phyloP scores from a whole-genome alignment of 2,329 filamentous ascomycete genomes.

The Pseudopyricularia cyperi region DNA sequence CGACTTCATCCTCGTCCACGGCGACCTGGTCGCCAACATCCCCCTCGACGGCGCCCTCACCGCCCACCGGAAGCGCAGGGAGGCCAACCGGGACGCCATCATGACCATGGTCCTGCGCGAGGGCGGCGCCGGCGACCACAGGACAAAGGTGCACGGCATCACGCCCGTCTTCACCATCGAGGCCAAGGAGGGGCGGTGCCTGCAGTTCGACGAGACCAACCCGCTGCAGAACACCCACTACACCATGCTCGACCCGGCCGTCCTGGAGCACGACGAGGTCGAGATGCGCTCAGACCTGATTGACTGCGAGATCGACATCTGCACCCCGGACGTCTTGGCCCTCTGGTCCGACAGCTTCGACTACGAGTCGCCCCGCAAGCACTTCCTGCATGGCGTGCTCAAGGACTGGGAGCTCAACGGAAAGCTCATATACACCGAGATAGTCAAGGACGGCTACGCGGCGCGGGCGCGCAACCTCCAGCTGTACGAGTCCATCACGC shows the following conservation, averaged over 20 bases:
- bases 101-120: conserved; percentile 92
- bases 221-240: conserved; percentile 52
- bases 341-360: conserved; percentile 96
- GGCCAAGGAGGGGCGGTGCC: conserved; percentile 61
- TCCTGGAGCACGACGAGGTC: conserved; percentile 63
- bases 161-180: conserved; percentile 82
- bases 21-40: conserved; percentile 83
- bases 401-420: conserved; percentile 97
- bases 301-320: conserved; percentile 93
- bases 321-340: conserved; percentile 86
- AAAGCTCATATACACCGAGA: conserved; percentile 88
- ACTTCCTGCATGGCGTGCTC: conserved; percentile 72
- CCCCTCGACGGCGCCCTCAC: conserved; percentile 68
- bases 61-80: conserved; percentile 66
- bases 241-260: conserved; percentile 61
- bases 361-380: conserved; percentile 60
- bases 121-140: conserved; percentile 54
- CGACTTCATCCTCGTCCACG: conserved; percentile 87
- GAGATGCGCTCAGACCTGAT: conserved; percentile 80
- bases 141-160: conserved; percentile 63
- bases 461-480: conserved; percentile 76
- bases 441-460: conserved; percentile 72
- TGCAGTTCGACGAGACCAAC: conserved; percentile 89
- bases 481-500: conserved; percentile 79
- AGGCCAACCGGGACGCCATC: conserved; percentile 82